A percentile compares a stretch with the other conserved stretches of the same genome.
Conservation (phyloP, 2,329 filamentous ascomycete genomes). For the Zarea fungicola region DNA sequence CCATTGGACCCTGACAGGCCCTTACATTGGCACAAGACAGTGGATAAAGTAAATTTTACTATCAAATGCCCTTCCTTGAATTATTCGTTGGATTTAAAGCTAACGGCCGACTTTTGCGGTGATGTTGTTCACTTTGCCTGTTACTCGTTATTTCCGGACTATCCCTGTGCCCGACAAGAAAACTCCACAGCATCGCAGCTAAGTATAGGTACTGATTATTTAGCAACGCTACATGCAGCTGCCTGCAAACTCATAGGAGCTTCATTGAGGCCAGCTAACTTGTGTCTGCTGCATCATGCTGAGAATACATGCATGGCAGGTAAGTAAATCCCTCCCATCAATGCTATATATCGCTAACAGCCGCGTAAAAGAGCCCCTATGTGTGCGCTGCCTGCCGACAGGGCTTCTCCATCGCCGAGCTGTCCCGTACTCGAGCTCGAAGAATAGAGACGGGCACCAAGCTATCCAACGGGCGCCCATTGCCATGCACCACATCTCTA, state of each 20-base stretch:
- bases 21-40: too few species aligned
- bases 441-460: neutral
- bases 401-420: neutral
- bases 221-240: too few species aligned
- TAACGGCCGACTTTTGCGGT: neutral
- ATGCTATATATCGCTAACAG: conserved; percentile 8
- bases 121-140: neutral
- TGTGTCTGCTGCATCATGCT: conserved; percentile 31
- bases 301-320: conserved; percentile 37
- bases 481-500: neutral
- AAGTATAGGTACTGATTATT: neutral
- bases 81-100: neutral
- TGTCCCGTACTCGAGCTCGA: too few species aligned
- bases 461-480: neutral
- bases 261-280: conserved; percentile 18
- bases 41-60: too few species aligned
- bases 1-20: too few species aligned
- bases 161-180: conserved; percentile 11
- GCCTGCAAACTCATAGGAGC: neutral
- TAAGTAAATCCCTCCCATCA: conserved; percentile 18
- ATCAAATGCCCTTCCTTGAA: too few species aligned
- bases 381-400: conserved; percentile 28
- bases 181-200: conserved; percentile 7
- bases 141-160: conserved; percentile 8
- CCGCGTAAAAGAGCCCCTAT: conserved; percentile 24